phyloP scores from a whole-genome alignment of 805 yeast genomes.

The Cyberlindnera xylosilytica region DNA sequence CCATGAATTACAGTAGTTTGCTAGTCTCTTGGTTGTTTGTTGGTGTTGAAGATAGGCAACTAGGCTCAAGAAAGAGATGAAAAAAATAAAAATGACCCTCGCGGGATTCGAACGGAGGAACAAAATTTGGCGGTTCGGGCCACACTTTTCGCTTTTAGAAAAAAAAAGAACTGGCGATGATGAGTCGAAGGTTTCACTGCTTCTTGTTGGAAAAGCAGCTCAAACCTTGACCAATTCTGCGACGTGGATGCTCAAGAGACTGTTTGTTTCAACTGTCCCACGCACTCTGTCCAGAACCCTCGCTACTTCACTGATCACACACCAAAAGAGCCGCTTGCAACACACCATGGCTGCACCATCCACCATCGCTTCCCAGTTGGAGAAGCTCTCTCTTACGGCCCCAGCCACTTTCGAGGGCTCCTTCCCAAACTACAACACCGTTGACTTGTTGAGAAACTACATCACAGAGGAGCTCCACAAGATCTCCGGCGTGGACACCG shows the following conservation, averaged over 20 bases:
- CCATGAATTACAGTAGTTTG: not conserved
- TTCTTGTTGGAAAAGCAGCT: not conserved
- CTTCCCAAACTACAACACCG: slow-evolving; percentile 72
- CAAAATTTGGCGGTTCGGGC: not conserved
- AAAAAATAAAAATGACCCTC: not conserved
- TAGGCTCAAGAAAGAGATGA: not conserved
- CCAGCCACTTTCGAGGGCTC: slow-evolving; percentile 57
- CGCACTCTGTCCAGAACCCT: not conserved
- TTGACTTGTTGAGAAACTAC: slow-evolving; percentile 87
- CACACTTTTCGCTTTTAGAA: not conserved
- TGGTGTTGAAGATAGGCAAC: not conserved
- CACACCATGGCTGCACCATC: slow-evolving; percentile 26
- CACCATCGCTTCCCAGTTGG: slow-evolving; percentile 30
- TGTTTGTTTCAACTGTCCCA: not conserved
- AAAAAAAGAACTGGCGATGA: slow-evolving; percentile 1
- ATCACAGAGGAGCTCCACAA: slow-evolving; percentile 74
- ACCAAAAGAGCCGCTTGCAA: not conserved
- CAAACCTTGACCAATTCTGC: not conserved
- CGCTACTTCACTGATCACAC: not conserved
- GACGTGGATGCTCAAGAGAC: slow-evolving; percentile 21
- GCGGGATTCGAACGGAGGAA: not conserved
- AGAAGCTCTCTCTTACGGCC: slow-evolving; percentile 32
- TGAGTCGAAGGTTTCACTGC: not conserved
- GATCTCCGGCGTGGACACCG: slow-evolving; percentile 68
- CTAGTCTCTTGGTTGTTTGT: not conserved